Evolutionary conservation across 164 flowering plant species (phyloP).

Genomic region (Stephania cephalantha): DNA sequence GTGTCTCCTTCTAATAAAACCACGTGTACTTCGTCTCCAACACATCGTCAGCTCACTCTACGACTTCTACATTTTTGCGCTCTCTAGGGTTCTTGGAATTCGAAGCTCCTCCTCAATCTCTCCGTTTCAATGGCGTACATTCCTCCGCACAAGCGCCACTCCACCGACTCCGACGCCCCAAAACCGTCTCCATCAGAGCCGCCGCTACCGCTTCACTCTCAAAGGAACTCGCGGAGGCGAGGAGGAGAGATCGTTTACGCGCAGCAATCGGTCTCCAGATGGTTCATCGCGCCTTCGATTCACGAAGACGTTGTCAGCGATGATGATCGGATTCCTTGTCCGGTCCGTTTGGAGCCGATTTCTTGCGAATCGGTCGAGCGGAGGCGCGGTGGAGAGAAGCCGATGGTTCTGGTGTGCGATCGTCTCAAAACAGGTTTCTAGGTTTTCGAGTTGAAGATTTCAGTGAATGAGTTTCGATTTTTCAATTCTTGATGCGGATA

Average conservation of each 20-base stretch:
- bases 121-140: conserved; percentile 38
- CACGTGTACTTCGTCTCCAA: not conserved
- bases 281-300: conserved; percentile 27
- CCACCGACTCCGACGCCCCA: conserved; percentile 13
- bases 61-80: too few species aligned
- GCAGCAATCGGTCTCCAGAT: conserved; percentile 19
- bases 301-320: conserved; percentile 13
- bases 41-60: not conserved
- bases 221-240: conserved; percentile 10
- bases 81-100: not conserved
- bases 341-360: conserved; percentile 29
- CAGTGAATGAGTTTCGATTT: not conserved
- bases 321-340: conserved; percentile 17
- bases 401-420: conserved; percentile 21
- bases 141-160: conserved; percentile 50
- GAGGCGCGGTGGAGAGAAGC: conserved; percentile 24
- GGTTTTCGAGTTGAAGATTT: not conserved
- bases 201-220: conserved; percentile 17
- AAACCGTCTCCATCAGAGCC: conserved; percentile 24
- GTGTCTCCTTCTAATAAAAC: not conserved
- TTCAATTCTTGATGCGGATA: too few species aligned
- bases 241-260: conserved; percentile 27
- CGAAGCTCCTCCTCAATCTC: not conserved
- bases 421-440: conserved; percentile 21
- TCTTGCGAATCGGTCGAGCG: conserved; percentile 25